Percentiles rank a stretch among this genome's conserved stretches.
Conservation (phyloP, 202 grass and related monocot species). For the Hordeum pubiflorum region DNA sequence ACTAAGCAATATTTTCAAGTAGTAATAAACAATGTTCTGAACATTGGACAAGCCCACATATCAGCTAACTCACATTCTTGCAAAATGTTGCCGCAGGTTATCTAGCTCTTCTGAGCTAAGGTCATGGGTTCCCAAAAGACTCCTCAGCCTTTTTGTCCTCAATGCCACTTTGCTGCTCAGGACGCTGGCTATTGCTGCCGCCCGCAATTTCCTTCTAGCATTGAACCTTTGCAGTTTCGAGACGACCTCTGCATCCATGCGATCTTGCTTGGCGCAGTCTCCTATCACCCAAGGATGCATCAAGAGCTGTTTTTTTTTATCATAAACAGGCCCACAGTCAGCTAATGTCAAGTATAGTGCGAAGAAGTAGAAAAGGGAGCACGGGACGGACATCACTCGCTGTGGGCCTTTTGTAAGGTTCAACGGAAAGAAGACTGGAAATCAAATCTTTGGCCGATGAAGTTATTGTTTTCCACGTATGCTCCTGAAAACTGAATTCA, state of each 20-base stretch:
- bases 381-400: slow-evolving; percentile 40
- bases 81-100: slow-evolving; percentile 44
- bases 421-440: slow-evolving; percentile 52
- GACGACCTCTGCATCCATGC: slow-evolving; percentile 56
- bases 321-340: neutral
- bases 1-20: too few relatives aligned
- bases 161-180: slow-evolving; percentile 54
- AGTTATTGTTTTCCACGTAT: slow-evolving; percentile 64
- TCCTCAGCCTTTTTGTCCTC: slow-evolving; percentile 58
- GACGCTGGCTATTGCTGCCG: slow-evolving; percentile 60
- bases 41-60: neutral
- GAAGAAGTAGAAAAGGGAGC: neutral
- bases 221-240: slow-evolving; percentile 73
- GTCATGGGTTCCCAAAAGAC: slow-evolving; percentile 55
- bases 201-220: slow-evolving; percentile 55
- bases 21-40: neutral
- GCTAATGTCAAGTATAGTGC: neutral
- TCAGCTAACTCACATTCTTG: slow-evolving; percentile 39
- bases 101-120: slow-evolving; percentile 54
- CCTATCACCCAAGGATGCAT: slow-evolving; percentile 66
- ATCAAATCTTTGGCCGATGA: slow-evolving; percentile 58
- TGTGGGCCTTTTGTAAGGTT: slow-evolving; percentile 59
- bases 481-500: slow-evolving; percentile 57
- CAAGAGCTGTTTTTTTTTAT: slow-evolving; percentile 40
- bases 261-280: slow-evolving; percentile 56